phyloP scores from a whole-genome alignment of 2,329 filamentous ascomycete genomes.

The Botrytis aclada region DNA sequence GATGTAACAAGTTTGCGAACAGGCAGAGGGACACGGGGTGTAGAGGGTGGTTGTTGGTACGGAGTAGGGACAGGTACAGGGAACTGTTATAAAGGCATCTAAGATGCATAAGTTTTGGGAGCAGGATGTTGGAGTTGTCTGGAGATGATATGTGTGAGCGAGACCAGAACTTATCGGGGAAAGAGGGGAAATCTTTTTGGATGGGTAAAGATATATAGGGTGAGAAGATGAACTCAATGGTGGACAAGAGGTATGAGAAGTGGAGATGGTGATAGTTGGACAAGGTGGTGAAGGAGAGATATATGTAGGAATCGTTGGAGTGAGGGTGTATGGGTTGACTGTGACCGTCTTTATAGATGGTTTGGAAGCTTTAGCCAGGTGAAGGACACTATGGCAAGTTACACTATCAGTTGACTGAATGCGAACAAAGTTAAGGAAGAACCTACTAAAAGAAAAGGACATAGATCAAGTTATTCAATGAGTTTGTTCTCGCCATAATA shows the following conservation, averaged over 20 bases:
- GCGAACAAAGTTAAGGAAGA: background rate
- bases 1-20: slow-evolving; percentile 22
- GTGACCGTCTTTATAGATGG: background rate
- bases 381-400: background rate
- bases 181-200: no score
- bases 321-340: slow-evolving; percentile 1
- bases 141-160: background rate
- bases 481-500: background rate
- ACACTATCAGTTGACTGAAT: background rate
- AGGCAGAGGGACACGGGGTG: slow-evolving; percentile 27
- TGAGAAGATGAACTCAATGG: background rate
- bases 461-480: background rate
- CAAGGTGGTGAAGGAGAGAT: slow-evolving; percentile 22
- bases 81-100: slow-evolving; percentile 24
- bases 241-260: slow-evolving; percentile 22
- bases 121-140: slow-evolving; percentile 17
- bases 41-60: slow-evolving; percentile 28
- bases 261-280: slow-evolving; percentile 30
- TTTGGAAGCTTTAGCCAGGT: background rate
- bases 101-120: slow-evolving; percentile 26
- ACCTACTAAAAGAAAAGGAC: background rate
- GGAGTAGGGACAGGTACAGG: slow-evolving; percentile 31
- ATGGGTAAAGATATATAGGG: slow-evolving; percentile 20
- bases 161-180: no score
- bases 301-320: background rate